A percentile compares a stretch with the other conserved stretches of the same genome.
Conservation (phyloP, 805 yeast species). For the Isabelozyma heimii region DNA sequence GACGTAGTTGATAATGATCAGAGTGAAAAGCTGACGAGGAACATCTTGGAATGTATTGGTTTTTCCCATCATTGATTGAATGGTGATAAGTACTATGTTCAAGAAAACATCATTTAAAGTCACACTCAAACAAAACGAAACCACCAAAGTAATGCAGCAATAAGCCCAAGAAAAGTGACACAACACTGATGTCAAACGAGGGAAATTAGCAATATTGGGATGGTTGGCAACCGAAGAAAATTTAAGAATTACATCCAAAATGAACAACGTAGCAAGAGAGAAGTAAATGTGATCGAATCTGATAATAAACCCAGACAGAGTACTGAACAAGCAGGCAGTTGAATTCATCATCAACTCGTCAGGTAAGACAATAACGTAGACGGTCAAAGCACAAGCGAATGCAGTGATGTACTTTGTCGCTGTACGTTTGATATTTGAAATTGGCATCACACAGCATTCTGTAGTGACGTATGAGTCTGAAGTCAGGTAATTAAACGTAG, state of each 20-base stretch:
- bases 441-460: neutral
- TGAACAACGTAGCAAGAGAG: conserved; percentile 12
- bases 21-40: conserved; percentile 12
- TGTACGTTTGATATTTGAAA: neutral
- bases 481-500: conserved; percentile 11
- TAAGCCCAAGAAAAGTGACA: conserved; percentile 21
- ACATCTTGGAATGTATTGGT: neutral
- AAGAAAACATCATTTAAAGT: conserved; percentile 18
- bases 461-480: conserved; percentile 1
- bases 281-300: conserved; percentile 24
- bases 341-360: conserved; percentile 16
- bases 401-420: neutral
- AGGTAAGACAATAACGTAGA: conserved; percentile 7
- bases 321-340: conserved; percentile 8
- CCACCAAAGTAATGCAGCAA: conserved; percentile 11
- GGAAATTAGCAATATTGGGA: conserved; percentile 10
- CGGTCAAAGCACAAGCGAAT: neutral
- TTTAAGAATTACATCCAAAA: conserved; percentile 6
- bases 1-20: conserved; percentile 14
- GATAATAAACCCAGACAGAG: conserved; percentile 9
- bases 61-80: neutral
- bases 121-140: conserved; percentile 9
- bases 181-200: conserved; percentile 11
- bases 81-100: conserved; percentile 8
- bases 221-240: conserved; percentile 10